These are phyloP conservation scores for Thermoascus crustaceus DNA, from an alignment of 2,329 filamentous ascomycete species.

Conservation along the genomic window DNA sequence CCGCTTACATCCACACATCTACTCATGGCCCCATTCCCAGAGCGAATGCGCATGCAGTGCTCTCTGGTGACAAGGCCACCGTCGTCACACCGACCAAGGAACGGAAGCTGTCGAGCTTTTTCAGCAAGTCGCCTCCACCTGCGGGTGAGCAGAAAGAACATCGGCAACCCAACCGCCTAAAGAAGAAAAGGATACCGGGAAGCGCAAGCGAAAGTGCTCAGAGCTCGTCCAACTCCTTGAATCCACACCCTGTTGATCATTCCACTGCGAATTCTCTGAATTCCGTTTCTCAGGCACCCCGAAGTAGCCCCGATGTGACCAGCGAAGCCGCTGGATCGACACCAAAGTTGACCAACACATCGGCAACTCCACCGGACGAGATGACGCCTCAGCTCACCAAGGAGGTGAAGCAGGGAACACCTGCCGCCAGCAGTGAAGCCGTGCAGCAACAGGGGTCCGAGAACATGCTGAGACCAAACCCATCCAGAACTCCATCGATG, in stretches of 20 bases:
- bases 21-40: constrained; percentile 26
- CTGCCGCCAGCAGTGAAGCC: constrained; percentile 16
- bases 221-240: constrained; percentile 76
- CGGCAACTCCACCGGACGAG: constrained; percentile 20
- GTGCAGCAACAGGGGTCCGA: constrained; percentile 36
- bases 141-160: constrained; percentile 50
- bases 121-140: constrained; percentile 58
- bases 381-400: constrained; percentile 10
- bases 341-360: constrained; percentile 23
- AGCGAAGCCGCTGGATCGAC: constrained; percentile 25
- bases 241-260: constrained; percentile 36
- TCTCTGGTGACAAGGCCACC: too few species aligned
- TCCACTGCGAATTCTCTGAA: constrained; percentile 29
- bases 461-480: constrained; percentile 54
- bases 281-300: constrained; percentile 15
- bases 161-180: constrained; percentile 79
- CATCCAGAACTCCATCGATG: constrained; percentile 68
- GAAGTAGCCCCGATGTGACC: constrained; percentile 19
- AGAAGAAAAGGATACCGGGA: constrained; percentile 72
- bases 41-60: constrained; percentile 14
- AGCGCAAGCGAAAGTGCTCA: constrained; percentile 80
- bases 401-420: constrained; percentile 30
- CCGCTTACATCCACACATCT: constrained; percentile 23
- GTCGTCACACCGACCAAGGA: constrained; percentile 55
- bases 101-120: constrained; percentile 59